Conservation (phyloP, 768 basidiomycete genomes). For the Royoungia palumana region DNA sequence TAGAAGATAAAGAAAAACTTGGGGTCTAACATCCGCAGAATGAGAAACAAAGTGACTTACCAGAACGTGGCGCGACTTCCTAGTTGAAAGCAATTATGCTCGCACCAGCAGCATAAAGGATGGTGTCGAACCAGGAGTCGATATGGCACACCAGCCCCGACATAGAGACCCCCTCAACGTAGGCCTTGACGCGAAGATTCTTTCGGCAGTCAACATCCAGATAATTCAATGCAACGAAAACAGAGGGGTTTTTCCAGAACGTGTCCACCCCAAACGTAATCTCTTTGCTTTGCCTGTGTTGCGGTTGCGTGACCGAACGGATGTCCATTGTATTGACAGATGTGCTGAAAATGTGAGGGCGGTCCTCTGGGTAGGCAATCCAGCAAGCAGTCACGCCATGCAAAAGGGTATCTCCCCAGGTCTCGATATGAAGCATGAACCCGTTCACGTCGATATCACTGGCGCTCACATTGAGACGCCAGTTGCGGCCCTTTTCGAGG, state of each 20-base stretch:
- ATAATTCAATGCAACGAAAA: slow-evolving; percentile 19
- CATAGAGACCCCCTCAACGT: slow-evolving; percentile 8
- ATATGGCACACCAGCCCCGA: slow-evolving; percentile 7
- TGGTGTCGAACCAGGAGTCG: slow-evolving; percentile 10
- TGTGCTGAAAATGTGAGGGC: slow-evolving; percentile 15
- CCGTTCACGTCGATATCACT: slow-evolving; percentile 10
- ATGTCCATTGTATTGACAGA: slow-evolving; percentile 10
- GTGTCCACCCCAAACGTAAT: slow-evolving; percentile 3
- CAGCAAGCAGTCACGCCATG: slow-evolving; percentile 4
- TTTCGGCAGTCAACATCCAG: slow-evolving; percentile 8
- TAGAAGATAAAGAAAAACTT: too few relatives aligned
- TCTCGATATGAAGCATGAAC: slow-evolving; percentile 15
- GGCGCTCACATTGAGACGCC: slow-evolving; percentile 6
- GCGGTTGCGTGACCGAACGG: slow-evolving; percentile 1
- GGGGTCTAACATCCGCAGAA: too few relatives aligned
- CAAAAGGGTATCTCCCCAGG: slow-evolving; percentile 8
- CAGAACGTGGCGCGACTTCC: too few relatives aligned
- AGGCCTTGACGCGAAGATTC: slow-evolving; percentile 11
- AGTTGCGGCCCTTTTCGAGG: slow-evolving; percentile 4
- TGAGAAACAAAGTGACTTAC: too few relatives aligned
- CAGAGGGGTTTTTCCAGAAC: slow-evolving; percentile 14
- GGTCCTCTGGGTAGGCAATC: slow-evolving; percentile 22
- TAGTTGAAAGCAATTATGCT: slow-evolving; percentile 1
- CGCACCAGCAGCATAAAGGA: slow-evolving; percentile 1
- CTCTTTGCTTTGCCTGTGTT: background rate